A percentile compares a stretch with the other conserved stretches of the same genome.
phyloP scores from a whole-genome alignment of 2,329 filamentous ascomycete genomes.

The Aspergillus sojae region DNA sequence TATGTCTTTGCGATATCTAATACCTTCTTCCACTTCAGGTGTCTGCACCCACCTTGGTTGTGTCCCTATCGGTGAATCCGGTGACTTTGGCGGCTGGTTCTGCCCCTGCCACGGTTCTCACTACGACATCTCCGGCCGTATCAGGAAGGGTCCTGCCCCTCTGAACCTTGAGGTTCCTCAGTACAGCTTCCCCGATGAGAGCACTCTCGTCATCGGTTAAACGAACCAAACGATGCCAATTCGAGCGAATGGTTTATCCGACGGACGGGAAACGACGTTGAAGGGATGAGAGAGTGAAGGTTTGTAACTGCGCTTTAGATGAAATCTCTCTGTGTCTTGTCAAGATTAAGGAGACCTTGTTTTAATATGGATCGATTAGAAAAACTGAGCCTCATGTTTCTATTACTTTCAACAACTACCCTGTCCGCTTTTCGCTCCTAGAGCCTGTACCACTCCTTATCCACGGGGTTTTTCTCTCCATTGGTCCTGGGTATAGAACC shows the following conservation, averaged over 20 bases:
- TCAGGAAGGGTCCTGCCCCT: conserved; percentile 95
- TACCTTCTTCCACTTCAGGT: conserved; percentile 54
- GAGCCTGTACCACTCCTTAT: conserved; percentile 22
- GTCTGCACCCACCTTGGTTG: conserved; percentile 99
- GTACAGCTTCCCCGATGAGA: conserved; percentile 92
- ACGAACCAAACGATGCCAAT: conserved; percentile 17
- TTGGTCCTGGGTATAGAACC: conserved; percentile 24
- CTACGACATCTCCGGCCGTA: conserved; percentile 98
- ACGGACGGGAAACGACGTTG: conserved; percentile 8
- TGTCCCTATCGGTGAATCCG: conserved; percentile 97
- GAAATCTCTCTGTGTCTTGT: conserved; percentile 37
- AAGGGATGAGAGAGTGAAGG: conserved; percentile 20
- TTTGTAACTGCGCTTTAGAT: conserved; percentile 33
- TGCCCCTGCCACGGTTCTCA: conserved; percentile 99
- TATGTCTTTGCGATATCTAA: conserved; percentile 4
- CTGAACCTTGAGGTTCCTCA: conserved; percentile 93
- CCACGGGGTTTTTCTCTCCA: conserved; percentile 1
- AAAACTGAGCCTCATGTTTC: conserved; percentile 35
- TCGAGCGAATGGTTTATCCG: background rate
- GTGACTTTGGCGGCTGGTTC: conserved; percentile 99
- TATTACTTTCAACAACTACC: conserved; percentile 15
- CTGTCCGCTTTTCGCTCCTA: conserved; percentile 16
- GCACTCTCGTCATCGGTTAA: conserved; percentile 91
- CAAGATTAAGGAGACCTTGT: conserved; percentile 41
- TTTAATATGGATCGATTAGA: conserved; percentile 41